Percentiles rank a stretch among this genome's conserved stretches.
Evolutionary conservation across 257 asterid genomes (phyloP).

Genomic region (Marsdenia floribunda): DNA sequence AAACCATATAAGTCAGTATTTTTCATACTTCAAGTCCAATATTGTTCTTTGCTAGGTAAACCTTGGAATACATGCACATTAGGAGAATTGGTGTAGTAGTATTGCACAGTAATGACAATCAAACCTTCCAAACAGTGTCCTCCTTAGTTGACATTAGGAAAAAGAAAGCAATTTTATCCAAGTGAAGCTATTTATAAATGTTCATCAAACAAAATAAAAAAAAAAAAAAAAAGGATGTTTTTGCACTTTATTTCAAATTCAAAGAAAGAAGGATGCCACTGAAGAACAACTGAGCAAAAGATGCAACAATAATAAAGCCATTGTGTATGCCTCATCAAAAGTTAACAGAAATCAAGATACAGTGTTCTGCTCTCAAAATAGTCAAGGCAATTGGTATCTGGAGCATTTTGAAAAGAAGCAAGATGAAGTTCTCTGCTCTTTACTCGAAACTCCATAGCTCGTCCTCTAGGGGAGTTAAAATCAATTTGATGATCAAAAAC

Average conservation of each 20-base stretch:
- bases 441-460: constrained; percentile 31
- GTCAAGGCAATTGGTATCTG: constrained; percentile 23
- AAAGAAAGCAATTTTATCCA: neutral
- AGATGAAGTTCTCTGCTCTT: constrained; percentile 26
- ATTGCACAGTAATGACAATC: neutral
- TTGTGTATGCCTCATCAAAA: constrained; percentile 18
- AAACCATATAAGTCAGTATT: too few species aligned
- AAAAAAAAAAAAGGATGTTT: neutral
- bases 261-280: neutral
- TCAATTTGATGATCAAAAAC: too few species aligned
- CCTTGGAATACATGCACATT: neutral
- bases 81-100: too few species aligned
- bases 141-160: neutral
- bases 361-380: constrained; percentile 17
- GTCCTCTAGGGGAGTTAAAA: neutral
- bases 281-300: neutral
- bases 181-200: neutral
- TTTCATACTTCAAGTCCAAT: neutral
- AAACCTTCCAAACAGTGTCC: neutral
- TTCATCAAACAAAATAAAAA: neutral
- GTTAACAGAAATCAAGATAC: constrained; percentile 15
- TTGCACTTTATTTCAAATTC: neutral
- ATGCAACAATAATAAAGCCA: too few species aligned
- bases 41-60: neutral
- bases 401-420: constrained; percentile 37